Percentiles rank a stretch among this genome's conserved stretches.
phyloP scores from a whole-genome alignment of 2,329 filamentous ascomycete genomes.

The Cadophora luteo-olivacea region DNA sequence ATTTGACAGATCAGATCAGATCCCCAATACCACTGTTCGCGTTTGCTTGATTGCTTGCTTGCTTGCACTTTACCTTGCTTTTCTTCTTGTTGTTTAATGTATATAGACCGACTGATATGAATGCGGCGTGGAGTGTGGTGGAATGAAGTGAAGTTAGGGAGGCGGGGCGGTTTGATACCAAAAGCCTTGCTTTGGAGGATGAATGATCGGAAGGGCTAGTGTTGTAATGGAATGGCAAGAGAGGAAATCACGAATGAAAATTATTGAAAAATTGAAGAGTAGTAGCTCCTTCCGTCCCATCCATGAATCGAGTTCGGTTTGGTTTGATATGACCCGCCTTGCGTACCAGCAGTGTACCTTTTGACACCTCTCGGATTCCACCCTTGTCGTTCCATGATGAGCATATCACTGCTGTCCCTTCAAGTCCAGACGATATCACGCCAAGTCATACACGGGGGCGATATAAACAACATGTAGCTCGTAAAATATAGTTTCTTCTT shows the following conservation, averaged over 20 bases:
- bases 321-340: too few relatives aligned
- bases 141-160: background rate
- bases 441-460: too few relatives aligned
- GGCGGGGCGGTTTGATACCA: conserved; percentile 8
- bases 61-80: background rate
- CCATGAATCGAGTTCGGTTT: too few relatives aligned
- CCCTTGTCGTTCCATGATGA: too few relatives aligned
- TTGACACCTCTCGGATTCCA: too few relatives aligned
- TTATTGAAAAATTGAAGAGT: background rate
- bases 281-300: too few relatives aligned
- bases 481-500: too few relatives aligned
- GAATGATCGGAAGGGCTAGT: background rate
- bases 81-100: conserved; percentile 6
- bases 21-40: background rate
- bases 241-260: background rate
- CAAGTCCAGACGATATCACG: too few relatives aligned
- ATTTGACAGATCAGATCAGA: background rate
- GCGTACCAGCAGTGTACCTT: too few relatives aligned
- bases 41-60: background rate
- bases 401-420: too few relatives aligned
- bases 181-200: background rate
- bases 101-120: background rate
- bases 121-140: background rate
- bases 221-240: conserved; percentile 10
- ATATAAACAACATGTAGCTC: too few relatives aligned